Evolutionary conservation across 2,329 filamentous ascomycete genomes (phyloP).

Genomic region (Fusarium sp.): DNA sequence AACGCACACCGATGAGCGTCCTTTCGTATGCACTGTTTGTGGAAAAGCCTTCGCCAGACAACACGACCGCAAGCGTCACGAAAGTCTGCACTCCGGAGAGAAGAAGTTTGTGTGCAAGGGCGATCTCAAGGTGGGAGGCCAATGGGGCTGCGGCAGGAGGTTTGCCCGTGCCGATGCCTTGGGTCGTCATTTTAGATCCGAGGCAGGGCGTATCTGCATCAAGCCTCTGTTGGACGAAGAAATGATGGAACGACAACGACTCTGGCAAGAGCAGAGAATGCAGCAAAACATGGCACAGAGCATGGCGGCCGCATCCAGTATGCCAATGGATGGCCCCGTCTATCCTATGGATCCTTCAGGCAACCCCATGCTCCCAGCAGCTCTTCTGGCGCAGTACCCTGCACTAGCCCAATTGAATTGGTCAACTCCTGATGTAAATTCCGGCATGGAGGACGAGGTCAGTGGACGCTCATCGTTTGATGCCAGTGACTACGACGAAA

Average conservation of each 20-base stretch:
- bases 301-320: slow-evolving; percentile 64
- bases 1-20: slow-evolving; percentile 96
- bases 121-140: slow-evolving; percentile 81
- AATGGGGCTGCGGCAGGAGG: slow-evolving; percentile 92
- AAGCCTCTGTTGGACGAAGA: slow-evolving; percentile 98
- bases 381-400: slow-evolving; percentile 90
- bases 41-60: slow-evolving; percentile 97
- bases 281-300: slow-evolving; percentile 72
- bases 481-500: slow-evolving; percentile 80
- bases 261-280: slow-evolving; percentile 79
- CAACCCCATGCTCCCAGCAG: slow-evolving; percentile 82
- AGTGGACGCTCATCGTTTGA: slow-evolving; percentile 86
- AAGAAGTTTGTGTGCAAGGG: slow-evolving; percentile 99
- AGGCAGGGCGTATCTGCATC: slow-evolving; percentile 95
- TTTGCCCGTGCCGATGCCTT: slow-evolving; percentile 97
- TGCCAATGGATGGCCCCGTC: slow-evolving; percentile 69
- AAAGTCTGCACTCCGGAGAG: slow-evolving; percentile 94
- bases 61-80: slow-evolving; percentile 96
- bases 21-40: slow-evolving; percentile 96
- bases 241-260: slow-evolving; percentile 81
- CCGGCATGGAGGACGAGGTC: slow-evolving; percentile 80
- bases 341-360: slow-evolving; percentile 68
- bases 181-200: slow-evolving; percentile 93
- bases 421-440: slow-evolving; percentile 72
- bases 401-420: slow-evolving; percentile 92